Evolutionary conservation across 306 rosid genomes (phyloP).

Genomic region (Cucurbita maxima): DNA sequence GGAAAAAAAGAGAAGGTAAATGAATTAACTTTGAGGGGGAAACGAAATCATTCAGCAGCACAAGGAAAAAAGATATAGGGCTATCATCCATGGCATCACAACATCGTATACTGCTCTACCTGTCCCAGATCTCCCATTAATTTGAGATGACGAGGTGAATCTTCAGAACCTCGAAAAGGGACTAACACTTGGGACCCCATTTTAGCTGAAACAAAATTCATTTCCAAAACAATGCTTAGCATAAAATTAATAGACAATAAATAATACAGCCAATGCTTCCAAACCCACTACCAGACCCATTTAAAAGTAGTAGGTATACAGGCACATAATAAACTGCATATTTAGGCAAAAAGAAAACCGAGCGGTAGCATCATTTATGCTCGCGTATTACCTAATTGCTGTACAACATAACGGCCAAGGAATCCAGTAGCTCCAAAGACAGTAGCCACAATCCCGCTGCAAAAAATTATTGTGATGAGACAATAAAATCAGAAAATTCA

Average conservation of each 20-base stretch:
- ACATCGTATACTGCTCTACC: conserved; percentile 32
- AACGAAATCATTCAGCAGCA: not conserved
- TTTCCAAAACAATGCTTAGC: not conserved
- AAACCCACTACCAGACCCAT: not conserved
- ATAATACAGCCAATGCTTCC: not conserved
- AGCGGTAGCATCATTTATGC: not conserved
- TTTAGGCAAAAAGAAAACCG: not conserved
- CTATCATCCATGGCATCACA: not conserved
- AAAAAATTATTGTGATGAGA: not conserved
- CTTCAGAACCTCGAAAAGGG: conserved; percentile 96
- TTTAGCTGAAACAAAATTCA: conserved; percentile 51
- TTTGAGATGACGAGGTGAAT: conserved; percentile 82
- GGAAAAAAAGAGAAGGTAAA: not conserved
- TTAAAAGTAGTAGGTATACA: not conserved
- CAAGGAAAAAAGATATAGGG: not conserved
- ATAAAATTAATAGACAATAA: not conserved
- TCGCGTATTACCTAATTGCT: conserved; percentile 63
- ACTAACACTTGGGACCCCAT: conserved; percentile 90
- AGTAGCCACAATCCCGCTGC: conserved; percentile 87
- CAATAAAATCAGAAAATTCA: not conserved
- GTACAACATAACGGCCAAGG: conserved; percentile 97
- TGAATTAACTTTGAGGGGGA: conserved; percentile 7
- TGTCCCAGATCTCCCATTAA: conserved; percentile 99
- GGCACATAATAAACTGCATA: not conserved
- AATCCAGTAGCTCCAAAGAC: conserved; percentile 98